phyloP scores from a whole-genome alignment of 345 rosid genomes.

The Lagerstroemia speciosa region DNA sequence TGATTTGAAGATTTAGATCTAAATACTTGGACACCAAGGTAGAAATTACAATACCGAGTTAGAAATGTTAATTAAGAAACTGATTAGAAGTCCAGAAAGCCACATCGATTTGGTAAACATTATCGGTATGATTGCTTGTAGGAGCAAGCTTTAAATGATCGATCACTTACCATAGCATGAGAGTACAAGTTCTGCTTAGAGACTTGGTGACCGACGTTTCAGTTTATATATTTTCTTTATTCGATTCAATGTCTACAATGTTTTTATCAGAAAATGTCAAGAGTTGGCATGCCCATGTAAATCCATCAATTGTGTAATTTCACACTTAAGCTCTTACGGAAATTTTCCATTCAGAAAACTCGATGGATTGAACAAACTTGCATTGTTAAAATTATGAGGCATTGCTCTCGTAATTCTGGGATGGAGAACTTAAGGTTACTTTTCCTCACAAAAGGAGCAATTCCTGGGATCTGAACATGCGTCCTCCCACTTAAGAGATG shows the following conservation, averaged over 20 bases:
- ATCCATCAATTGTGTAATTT: background rate
- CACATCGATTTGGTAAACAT: background rate
- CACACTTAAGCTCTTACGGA: background rate
- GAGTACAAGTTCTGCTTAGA: background rate
- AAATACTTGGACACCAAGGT: background rate
- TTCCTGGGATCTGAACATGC: too few species aligned
- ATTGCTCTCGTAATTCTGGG: too few species aligned
- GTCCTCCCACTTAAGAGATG: too few species aligned
- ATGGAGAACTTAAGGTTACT: too few species aligned
- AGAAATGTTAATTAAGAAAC: background rate
- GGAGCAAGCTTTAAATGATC: background rate
- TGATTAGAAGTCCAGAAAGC: background rate
- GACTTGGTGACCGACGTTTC: background rate
- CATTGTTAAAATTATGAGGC: too few species aligned
- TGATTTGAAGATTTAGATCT: background rate
- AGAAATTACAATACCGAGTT: background rate
- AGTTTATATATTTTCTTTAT: background rate
- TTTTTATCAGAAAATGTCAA: background rate
- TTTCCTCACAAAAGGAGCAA: too few species aligned
- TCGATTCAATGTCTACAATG: background rate
- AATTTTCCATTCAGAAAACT: background rate
- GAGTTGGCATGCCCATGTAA: background rate
- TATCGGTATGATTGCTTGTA: background rate
- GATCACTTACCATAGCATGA: background rate
- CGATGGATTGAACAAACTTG: too few species aligned